phyloP scores from a whole-genome alignment of 1,284 basidiomycete species.

The Phenoliferia sp. region DNA sequence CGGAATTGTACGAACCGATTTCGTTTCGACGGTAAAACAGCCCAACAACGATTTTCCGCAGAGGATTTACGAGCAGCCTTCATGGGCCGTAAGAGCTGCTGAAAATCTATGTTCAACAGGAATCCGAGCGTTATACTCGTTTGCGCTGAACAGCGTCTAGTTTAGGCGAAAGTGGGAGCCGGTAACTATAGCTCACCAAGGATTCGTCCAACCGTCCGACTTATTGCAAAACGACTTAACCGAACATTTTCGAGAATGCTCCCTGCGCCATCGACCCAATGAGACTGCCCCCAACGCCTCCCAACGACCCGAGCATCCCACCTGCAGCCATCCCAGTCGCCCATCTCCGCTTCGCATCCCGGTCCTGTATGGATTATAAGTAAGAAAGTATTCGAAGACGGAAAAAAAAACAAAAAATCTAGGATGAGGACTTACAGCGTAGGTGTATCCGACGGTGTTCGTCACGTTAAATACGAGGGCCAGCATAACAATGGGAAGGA shows the following conservation, averaged over 20 bases:
- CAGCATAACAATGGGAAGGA: conserved; percentile 36
- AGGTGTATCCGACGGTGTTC: conserved; percentile 87
- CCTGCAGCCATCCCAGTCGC: conserved; percentile 35
- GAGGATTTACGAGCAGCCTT: not conserved
- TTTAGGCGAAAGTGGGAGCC: not conserved
- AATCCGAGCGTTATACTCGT: not conserved
- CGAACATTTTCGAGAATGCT: conserved; percentile 23
- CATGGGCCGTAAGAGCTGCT: not conserved
- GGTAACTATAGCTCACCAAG: not conserved
- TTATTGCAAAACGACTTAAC: not conserved
- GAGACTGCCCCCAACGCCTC: conserved; percentile 33
- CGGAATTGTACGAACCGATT: no score
- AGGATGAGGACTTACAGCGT: conserved; percentile 45
- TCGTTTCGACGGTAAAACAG: no score
- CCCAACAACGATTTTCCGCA: no score
- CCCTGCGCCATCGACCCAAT: conserved; percentile 28
- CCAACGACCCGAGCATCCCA: conserved; percentile 32
- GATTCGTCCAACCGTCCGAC: no score
- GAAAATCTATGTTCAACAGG: not conserved
- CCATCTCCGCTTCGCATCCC: conserved; percentile 37
- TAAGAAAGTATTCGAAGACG: not conserved
- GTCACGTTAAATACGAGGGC: conserved; percentile 52
- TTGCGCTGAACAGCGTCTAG: no score
- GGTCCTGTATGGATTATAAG: conserved; percentile 18
- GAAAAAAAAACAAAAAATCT: conserved; percentile 43